Evolutionary conservation across 2,329 filamentous ascomycete species (phyloP).

Genomic region (Pestalotiopsis sp.): DNA sequence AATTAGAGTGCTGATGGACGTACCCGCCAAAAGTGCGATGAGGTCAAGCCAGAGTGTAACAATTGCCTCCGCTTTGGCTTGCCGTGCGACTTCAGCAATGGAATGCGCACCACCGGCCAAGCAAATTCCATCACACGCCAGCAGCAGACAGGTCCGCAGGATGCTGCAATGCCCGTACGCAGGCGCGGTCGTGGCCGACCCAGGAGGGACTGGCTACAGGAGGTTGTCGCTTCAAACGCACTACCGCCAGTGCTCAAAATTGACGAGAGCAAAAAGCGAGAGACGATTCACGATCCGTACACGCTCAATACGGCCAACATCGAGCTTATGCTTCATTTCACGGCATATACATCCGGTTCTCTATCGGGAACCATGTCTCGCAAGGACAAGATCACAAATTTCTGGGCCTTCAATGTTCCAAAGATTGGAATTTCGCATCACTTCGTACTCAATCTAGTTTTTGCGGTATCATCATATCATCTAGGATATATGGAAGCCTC

Average conservation of each 20-base stretch:
- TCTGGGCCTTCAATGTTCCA: conserved; percentile 32
- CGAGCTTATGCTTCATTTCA: conserved; percentile 33
- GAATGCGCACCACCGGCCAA: background rate
- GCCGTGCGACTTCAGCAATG: conserved; percentile 27
- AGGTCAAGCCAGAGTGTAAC: conserved; percentile 33
- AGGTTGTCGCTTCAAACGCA: conserved; percentile 19
- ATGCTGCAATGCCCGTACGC: conserved; percentile 19
- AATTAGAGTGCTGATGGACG: background rate
- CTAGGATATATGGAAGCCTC: conserved; percentile 22
- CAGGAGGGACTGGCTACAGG: conserved; percentile 29
- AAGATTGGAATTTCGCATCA: conserved; percentile 30
- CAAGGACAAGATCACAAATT: conserved; percentile 23
- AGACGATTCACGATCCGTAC: conserved; percentile 21
- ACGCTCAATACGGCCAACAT: conserved; percentile 26
- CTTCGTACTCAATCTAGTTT: conserved; percentile 32
- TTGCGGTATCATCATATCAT: conserved; percentile 31
- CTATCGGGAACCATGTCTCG: conserved; percentile 20
- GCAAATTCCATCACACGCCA: background rate
- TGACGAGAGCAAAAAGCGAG: background rate
- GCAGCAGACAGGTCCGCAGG: background rate
- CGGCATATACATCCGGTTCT: conserved; percentile 26
- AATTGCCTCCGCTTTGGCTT: conserved; percentile 36
- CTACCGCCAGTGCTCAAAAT: background rate
- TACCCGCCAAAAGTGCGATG: conserved; percentile 29
- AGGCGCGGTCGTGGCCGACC: conserved; percentile 29